Conservation (phyloP, 768 basidiomycete species). For the Naganishia vaughanmartiniae region DNA sequence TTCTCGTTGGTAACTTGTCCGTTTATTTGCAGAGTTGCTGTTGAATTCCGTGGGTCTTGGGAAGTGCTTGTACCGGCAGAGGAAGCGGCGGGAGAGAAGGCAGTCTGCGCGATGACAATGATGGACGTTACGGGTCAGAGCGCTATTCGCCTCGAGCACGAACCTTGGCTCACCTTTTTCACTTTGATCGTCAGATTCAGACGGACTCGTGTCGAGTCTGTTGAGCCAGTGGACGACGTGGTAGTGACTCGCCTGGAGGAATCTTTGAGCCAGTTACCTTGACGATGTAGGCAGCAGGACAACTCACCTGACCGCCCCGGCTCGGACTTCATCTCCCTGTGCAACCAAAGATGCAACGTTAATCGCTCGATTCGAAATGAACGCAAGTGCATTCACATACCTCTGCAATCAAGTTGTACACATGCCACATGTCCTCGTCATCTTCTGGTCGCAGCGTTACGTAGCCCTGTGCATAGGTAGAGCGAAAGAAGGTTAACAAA, state of each 20-base stretch:
- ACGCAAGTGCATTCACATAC: conserved; percentile 47
- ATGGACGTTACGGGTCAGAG: too few species aligned
- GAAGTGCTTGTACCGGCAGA: conserved; percentile 39
- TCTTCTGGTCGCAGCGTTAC: conserved; percentile 93
- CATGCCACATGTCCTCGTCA: conserved; percentile 99
- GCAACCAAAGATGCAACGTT: conserved; percentile 28
- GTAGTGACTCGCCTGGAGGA: conserved; percentile 73
- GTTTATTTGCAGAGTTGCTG: conserved; percentile 69
- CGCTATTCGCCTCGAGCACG: too few species aligned
- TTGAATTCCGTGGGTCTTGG: conserved; percentile 45
- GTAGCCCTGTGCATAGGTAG: conserved; percentile 64
- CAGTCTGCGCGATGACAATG: background rate
- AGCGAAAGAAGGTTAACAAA: background rate
- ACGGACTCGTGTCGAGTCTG: conserved; percentile 82
- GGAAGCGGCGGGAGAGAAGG: conserved; percentile 26
- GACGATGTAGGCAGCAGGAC: background rate
- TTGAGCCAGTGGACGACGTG: conserved; percentile 87
- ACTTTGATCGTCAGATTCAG: conserved; percentile 81
- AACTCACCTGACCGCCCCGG: conserved; percentile 73
- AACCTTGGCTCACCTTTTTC: conserved; percentile 63
- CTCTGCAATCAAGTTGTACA: conserved; percentile 91
- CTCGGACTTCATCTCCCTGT: conserved; percentile 75
- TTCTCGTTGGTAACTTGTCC: conserved; percentile 85
- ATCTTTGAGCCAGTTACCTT: background rate
- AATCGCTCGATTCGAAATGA: background rate